Conservation (phyloP, 208 protist genomes). For the Balamuthia mandrillaris region DNA sequence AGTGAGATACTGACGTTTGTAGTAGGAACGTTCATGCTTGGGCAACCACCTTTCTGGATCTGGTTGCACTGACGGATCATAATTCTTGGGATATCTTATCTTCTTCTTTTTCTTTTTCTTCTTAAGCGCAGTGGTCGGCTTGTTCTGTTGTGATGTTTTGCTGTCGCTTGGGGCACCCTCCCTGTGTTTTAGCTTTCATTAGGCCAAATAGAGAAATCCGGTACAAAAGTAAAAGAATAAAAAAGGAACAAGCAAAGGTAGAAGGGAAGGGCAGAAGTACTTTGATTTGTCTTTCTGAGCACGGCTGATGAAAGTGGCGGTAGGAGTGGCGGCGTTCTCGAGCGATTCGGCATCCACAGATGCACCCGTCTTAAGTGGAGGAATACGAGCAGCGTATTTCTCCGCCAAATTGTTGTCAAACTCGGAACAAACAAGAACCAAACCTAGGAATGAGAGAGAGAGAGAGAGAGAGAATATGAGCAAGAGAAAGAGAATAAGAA, state of each 20-base stretch:
- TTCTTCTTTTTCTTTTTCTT: constrained; percentile 47
- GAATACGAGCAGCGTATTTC: constrained; percentile 26
- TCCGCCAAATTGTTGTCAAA: constrained; percentile 10
- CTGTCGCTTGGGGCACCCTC: background rate
- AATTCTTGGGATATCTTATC: constrained; percentile 33
- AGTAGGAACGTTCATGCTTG: constrained; percentile 49
- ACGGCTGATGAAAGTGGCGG: background rate
- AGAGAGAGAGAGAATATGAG: background rate
- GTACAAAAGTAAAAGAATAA: background rate
- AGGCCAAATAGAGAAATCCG: too few species aligned
- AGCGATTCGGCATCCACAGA: background rate
- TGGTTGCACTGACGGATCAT: background rate
- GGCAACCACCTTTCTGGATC: constrained; percentile 43
- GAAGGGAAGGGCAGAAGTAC: background rate
- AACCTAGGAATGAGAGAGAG: background rate
- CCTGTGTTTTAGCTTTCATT: background rate
- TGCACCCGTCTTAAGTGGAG: background rate
- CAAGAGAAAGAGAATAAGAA: background rate
- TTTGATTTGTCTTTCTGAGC: constrained; percentile 14
- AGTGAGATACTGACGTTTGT: constrained; percentile 6
- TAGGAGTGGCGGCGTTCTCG: constrained; percentile 6
- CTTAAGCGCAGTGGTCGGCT: background rate
- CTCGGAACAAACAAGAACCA: background rate
- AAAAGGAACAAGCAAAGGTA: background rate
- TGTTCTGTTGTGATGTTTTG: background rate